Evolutionary conservation across 2,329 filamentous ascomycete genomes (phyloP), one percentile per base, ranked within the genome.

Genomic region (Diatrype stigma): DNA sequence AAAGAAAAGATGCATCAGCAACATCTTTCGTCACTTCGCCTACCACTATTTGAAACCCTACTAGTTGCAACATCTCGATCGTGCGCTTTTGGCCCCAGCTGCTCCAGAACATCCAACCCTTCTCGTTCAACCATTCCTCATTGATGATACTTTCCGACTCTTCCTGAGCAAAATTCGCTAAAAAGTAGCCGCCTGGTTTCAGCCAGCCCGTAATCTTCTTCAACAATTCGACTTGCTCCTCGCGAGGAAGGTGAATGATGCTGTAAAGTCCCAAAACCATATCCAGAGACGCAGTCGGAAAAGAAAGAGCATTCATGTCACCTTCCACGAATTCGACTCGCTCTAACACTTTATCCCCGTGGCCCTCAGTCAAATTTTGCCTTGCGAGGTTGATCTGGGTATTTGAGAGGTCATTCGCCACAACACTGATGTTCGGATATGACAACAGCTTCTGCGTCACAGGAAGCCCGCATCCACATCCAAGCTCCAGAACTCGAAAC

Each of bases 191-290:
- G 0, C 76, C 78, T 0, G 75, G 74, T 56, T 72, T 75, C 35
- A 84, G 60, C 80, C 80, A 84, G 6, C 40, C 42, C 0, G 52
- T 56, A 21, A 81, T 71, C 35, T 71, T 68, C n/a, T 47, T 34
- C 21, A 83, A 56, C 50, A 82, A 67, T 22, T 63, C 62, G 0
- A 55, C 63, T 63, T 83, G 80, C 59, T 82, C 78, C 1, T 64
- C 63, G 6, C 71, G 70, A 1, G 79, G 77, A 4, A 84, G 69
- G 56, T 83, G 80, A 47, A 81, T 75, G 47, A 84, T 61, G 32
- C 74, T 79, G 63, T 80, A 82, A 57, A 83, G 73, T 0, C 66
- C 79, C 1, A 77, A 57, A 2, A 81, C 70, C 4, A 73, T 77
- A 51, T 81, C 72, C 50, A 83, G 70, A 0, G 67, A 66, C 0